These are phyloP conservation scores for Zygoascus flipseniorum DNA, from an alignment of 805 yeast species.

Conservation along the genomic window DNA sequence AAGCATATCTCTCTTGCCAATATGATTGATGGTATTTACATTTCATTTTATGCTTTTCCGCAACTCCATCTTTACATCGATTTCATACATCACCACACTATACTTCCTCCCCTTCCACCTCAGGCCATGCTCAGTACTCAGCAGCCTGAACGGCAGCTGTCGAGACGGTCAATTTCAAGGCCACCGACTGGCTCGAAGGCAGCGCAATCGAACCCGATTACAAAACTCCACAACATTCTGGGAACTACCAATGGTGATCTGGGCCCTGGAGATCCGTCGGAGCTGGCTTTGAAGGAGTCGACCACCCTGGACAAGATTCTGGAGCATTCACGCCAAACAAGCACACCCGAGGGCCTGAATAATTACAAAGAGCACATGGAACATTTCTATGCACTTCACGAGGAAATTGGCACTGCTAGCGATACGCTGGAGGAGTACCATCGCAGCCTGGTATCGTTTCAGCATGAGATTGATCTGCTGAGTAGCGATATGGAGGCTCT, in stretches of 20 bases:
- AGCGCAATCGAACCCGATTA: background rate
- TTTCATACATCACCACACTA: too few relatives aligned
- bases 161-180: conserved; percentile 1
- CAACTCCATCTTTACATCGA: too few relatives aligned
- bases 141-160: background rate
- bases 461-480: conserved; percentile 44
- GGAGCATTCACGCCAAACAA: background rate
- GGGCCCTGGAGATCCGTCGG: background rate
- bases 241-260: background rate
- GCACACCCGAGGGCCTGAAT: background rate
- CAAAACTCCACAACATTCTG: background rate
- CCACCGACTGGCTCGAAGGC: background rate
- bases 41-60: too few relatives aligned
- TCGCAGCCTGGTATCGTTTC: conserved; percentile 46
- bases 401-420: conserved; percentile 12
- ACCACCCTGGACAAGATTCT: background rate
- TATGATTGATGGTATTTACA: too few relatives aligned
- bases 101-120: too few relatives aligned
- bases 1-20: too few relatives aligned
- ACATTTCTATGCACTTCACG: conserved; percentile 16
- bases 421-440: conserved; percentile 40
- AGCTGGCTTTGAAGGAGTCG: background rate
- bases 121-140: background rate
- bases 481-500: conserved; percentile 56
- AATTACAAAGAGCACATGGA: conserved; percentile 5